Base-by-base conservation (phyloP, 306 rosid genomes). In the Gynostemma pentaphyllum region DNA sequence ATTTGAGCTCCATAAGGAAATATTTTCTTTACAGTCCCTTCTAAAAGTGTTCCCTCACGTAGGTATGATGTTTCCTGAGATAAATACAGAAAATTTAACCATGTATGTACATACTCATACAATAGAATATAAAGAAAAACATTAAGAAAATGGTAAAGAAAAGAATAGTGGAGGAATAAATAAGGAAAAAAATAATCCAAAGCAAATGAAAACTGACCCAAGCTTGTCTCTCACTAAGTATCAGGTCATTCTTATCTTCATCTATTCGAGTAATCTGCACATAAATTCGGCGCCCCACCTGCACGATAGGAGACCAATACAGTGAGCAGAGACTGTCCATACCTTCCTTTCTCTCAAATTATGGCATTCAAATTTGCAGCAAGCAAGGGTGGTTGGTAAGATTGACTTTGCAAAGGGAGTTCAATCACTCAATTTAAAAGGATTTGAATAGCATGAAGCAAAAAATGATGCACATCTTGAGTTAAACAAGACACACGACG, bases 1-100 rank as follows among this genome's bases (percentile, higher is more conserved):
- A 92, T 71, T 64, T 88, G 97, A 45, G 95, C 99, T 68, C 99
- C 99, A 78, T 77, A 92, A 0, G 94, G 95, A 32, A 76, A 78
- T 22, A 88, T 73, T 74, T 84, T 86, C 74, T 77, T 84, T 36
- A 92, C 94, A 0, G 84, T 88, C 60, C 99, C 99, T 64, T 84
- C 82, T 46, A 92, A 64, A 74, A 88, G 95, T 13, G 94, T 74
- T 70, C 99, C 99, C 48, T 88, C 97, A 7, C 82, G 78, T 59
- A 92, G 94, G 72, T 78, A 19, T 66, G 74, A 45, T 69, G 72
- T 81, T 81, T 82, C 88, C 95, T 92, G 84, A 30, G 75, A 72
- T 12, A 63, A 37, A 78, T 51, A 53, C 51, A 30, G 64, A 36
- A 39, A 44, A 73, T 16, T 19, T 4, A 13, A 55, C 45, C 4